phyloP scores from a whole-genome alignment of 495 filamentous ascomycete species.

The Cudoniella acicularis region DNA sequence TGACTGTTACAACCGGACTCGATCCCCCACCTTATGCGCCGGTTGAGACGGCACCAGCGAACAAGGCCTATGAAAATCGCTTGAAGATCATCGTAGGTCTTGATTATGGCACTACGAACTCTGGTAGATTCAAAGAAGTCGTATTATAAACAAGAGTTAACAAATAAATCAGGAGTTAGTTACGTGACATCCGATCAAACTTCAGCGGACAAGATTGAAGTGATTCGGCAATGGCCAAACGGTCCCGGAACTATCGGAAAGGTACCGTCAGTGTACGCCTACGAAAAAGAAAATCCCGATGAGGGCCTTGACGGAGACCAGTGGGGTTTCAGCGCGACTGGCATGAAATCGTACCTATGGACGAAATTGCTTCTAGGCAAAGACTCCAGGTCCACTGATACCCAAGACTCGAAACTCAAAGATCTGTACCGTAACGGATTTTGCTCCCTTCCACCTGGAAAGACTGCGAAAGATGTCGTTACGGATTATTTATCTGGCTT shows the following conservation, averaged over 20 bases:
- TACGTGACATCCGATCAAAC: neutral
- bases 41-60: neutral
- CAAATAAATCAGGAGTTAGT: neutral
- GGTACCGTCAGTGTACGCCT: neutral
- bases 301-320: neutral
- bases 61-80: neutral
- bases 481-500: neutral
- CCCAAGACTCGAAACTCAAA: neutral
- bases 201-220: neutral
- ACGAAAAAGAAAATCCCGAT: neutral
- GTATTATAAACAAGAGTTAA: no score
- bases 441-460: neutral
- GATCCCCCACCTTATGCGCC: neutral
- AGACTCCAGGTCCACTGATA: no score
- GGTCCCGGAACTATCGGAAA: neutral
- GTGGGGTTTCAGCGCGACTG: neutral
- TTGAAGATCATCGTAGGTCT: neutral
- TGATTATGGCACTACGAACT: neutral
- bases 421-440: neutral
- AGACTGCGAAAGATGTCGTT: neutral
- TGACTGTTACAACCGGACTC: neutral
- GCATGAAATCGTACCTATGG: slow-evolving; percentile 3
- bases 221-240: neutral
- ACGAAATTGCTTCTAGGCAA: slow-evolving; percentile 1
- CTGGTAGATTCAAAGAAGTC: neutral